Conservation (phyloP, 164 flowering plant genomes). For the Macadamia tetraphylla region DNA sequence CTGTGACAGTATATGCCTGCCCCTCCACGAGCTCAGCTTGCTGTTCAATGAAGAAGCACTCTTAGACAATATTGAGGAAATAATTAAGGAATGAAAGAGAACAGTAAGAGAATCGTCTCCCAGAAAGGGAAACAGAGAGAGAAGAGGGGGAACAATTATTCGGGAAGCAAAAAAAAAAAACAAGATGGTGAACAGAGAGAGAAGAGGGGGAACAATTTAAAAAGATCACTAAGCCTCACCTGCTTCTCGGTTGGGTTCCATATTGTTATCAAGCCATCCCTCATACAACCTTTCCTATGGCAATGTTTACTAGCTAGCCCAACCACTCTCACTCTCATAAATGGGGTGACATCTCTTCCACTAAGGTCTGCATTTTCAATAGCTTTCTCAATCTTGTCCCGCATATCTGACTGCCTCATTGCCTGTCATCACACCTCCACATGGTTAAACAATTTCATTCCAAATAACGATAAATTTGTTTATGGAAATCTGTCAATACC, state of each 20-base stretch:
- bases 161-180: not conserved
- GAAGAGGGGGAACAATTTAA: too few species aligned
- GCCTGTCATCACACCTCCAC: slow-evolving; percentile 34
- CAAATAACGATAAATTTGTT: slow-evolving; percentile 4
- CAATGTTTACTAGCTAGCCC: slow-evolving; percentile 42
- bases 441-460: slow-evolving; percentile 10
- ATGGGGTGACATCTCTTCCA: slow-evolving; percentile 68
- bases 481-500: slow-evolving; percentile 12
- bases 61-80: slow-evolving; percentile 3
- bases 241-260: slow-evolving; percentile 91
- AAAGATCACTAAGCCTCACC: slow-evolving; percentile 30
- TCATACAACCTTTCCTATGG: slow-evolving; percentile 19
- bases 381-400: slow-evolving; percentile 64
- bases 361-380: slow-evolving; percentile 61
- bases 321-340: slow-evolving; percentile 80
- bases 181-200: not conserved
- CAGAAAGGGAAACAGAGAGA: not conserved
- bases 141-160: not conserved
- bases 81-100: not conserved
- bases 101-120: too few species aligned
- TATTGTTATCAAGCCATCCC: slow-evolving; percentile 65
- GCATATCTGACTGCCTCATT: slow-evolving; percentile 49
- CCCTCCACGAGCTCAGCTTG: slow-evolving; percentile 73
- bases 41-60: slow-evolving; percentile 31
- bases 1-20: slow-evolving; percentile 55